phyloP scores from a whole-genome alignment of 805 yeast species.

The Spathaspora girioi region DNA sequence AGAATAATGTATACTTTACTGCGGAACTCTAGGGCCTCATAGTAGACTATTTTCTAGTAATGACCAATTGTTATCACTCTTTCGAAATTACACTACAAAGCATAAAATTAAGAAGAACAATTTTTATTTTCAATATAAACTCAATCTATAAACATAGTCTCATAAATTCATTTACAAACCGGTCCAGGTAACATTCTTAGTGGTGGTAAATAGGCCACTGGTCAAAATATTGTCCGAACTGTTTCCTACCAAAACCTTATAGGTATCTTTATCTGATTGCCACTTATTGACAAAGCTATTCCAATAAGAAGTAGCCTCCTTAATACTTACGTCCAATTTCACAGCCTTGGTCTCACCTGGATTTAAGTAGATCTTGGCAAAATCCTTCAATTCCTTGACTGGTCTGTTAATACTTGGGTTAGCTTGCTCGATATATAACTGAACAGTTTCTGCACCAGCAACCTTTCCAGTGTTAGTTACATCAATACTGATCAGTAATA shows the following conservation, averaged over 20 bases:
- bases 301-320: constrained; percentile 54
- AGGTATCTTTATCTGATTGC: constrained; percentile 50
- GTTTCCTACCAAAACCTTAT: constrained; percentile 46
- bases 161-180: constrained; percentile 3
- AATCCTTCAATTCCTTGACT: constrained; percentile 57
- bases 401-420: constrained; percentile 47
- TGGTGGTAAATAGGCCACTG: constrained; percentile 16
- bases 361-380: constrained; percentile 44
- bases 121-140: neutral
- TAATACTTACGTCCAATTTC: constrained; percentile 34
- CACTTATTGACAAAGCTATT: constrained; percentile 47
- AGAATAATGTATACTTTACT: no score
- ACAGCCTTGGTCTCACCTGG: constrained; percentile 43
- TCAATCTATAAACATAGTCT: neutral
- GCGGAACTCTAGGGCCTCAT: no score
- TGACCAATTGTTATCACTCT: no score
- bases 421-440: constrained; percentile 44
- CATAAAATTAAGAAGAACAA: no score
- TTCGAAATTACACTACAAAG: neutral
- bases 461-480: constrained; percentile 47
- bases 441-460: constrained; percentile 54
- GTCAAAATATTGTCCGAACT: constrained; percentile 24
- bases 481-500: constrained; percentile 28
- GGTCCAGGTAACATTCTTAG: constrained; percentile 5
- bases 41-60: no score